Percentiles rank a stretch among this genome's conserved stretches.
phyloP scores from a whole-genome alignment of 2,329 filamentous ascomycete genomes.

The Trichoderma cornu-damae region DNA sequence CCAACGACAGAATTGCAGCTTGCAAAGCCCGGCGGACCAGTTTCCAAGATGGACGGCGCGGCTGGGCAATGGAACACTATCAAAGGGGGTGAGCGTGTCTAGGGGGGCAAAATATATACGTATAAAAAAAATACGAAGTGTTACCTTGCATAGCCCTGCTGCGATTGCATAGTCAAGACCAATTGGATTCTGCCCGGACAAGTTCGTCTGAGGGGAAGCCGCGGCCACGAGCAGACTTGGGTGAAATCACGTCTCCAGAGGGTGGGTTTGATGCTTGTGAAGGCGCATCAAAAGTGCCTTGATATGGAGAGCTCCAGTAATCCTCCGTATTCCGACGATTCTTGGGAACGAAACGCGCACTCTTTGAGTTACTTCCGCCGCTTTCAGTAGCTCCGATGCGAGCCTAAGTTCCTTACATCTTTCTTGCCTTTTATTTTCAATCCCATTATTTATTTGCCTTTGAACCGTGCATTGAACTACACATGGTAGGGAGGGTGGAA shows the following conservation, averaged over 20 bases:
- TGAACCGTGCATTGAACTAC: no score
- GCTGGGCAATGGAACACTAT: slow-evolving; percentile 7
- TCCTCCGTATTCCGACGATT: neutral
- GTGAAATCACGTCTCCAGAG: neutral
- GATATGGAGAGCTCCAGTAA: neutral
- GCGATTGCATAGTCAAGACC: neutral
- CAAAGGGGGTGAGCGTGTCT: no score
- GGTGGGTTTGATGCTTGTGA: neutral
- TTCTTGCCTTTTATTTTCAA: neutral
- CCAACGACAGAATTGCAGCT: neutral
- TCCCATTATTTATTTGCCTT: no score
- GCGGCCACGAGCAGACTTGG: neutral
- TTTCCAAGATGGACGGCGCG: neutral
- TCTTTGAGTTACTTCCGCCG: neutral
- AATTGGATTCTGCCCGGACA: neutral
- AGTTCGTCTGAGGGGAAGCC: neutral
- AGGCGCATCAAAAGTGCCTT: slow-evolving; percentile 5
- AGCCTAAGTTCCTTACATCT: neutral
- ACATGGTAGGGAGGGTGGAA: no score
- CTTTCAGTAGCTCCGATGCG: slow-evolving; percentile 3
- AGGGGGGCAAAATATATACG: no score
- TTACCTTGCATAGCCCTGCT: neutral
- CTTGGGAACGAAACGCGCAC: neutral
- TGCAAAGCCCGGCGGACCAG: neutral
- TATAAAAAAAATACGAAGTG: neutral